Evolutionary conservation across 2,329 filamentous ascomycete genomes (phyloP).

Genomic region (Pyrenochaeta sp.): DNA sequence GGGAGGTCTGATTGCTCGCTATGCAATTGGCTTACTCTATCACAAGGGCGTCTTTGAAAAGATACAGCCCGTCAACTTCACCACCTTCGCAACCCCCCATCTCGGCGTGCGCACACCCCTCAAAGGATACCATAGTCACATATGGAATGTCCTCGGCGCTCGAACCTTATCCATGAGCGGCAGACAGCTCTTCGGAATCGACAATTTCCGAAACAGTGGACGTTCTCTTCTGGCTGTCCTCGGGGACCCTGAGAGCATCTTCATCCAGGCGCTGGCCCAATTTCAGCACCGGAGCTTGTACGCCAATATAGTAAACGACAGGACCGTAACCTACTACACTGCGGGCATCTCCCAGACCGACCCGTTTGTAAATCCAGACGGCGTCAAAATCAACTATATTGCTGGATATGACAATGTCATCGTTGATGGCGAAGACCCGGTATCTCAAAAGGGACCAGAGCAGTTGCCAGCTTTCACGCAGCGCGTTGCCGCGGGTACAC

Average conservation of each 20-base stretch:
- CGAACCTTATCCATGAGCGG: constrained; percentile 83
- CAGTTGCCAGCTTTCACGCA: constrained; percentile 44
- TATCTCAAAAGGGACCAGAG: constrained; percentile 56
- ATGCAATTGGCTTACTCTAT: constrained; percentile 83
- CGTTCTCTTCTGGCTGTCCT: constrained; percentile 80
- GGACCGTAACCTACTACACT: constrained; percentile 83
- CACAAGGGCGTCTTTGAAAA: constrained; percentile 80
- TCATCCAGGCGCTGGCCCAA: constrained; percentile 76
- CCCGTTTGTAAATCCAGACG: constrained; percentile 73
- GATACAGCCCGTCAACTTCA: constrained; percentile 89
- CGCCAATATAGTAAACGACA: constrained; percentile 86
- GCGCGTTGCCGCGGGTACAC: constrained; percentile 43
- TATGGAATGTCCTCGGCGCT: constrained; percentile 81
- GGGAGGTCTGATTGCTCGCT: constrained; percentile 84
- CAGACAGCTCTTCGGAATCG: constrained; percentile 84
- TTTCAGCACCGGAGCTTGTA: constrained; percentile 84
- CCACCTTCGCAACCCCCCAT: constrained; percentile 84
- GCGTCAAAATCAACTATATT: constrained; percentile 75
- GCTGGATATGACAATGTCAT: constrained; percentile 77
- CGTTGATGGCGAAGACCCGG: constrained; percentile 71
- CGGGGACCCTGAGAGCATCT: constrained; percentile 83
- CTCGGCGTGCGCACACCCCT: constrained; percentile 62
- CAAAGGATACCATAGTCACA: constrained; percentile 51
- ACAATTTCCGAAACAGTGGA: constrained; percentile 83
- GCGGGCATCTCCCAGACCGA: constrained; percentile 79